A percentile compares a stretch with the other conserved stretches of the same genome.
Conservation (phyloP, 768 basidiomycete genomes). For the Rhodotorula toruloides region DNA sequence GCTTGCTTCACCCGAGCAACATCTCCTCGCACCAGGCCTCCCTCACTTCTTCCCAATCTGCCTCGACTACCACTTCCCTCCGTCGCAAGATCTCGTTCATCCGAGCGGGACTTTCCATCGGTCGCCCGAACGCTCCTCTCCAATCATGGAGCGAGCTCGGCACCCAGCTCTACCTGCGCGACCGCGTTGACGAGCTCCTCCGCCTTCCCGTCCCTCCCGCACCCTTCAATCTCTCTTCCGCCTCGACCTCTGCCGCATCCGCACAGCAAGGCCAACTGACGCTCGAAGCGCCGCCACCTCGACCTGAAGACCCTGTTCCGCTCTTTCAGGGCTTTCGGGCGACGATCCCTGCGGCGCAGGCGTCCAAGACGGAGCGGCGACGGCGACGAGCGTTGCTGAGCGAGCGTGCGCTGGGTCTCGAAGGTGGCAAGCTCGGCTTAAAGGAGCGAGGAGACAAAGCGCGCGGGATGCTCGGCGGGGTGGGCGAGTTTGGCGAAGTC, state of each 20-base stretch:
- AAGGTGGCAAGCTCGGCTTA: conserved; percentile 59
- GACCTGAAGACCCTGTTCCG: conserved; percentile 54
- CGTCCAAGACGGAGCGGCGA: conserved; percentile 55
- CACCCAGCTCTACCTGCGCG: conserved; percentile 33
- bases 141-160: conserved; percentile 9
- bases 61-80: not conserved
- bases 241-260: not conserved
- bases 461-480: conserved; percentile 61
- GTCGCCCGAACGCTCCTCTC: not conserved
- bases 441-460: conserved; percentile 73
- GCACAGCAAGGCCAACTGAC: not conserved
- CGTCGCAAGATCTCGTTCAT: conserved; percentile 24
- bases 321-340: conserved; percentile 88
- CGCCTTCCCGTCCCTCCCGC: conserved; percentile 29
- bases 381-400: conserved; percentile 8
- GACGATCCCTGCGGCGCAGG: conserved; percentile 83
- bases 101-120: conserved; percentile 12
- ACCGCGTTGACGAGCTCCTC: conserved; percentile 39
- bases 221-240: conserved; percentile 28
- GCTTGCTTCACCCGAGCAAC: conserved; percentile 13
- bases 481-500: conserved; percentile 35
- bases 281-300: conserved; percentile 7
- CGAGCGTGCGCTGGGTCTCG: conserved; percentile 26
- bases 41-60: not conserved
- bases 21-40: conserved; percentile 12